These are phyloP conservation scores for Lomentospora prolificans DNA, from an alignment of 2,329 filamentous ascomycete species.

Conservation along the genomic window DNA sequence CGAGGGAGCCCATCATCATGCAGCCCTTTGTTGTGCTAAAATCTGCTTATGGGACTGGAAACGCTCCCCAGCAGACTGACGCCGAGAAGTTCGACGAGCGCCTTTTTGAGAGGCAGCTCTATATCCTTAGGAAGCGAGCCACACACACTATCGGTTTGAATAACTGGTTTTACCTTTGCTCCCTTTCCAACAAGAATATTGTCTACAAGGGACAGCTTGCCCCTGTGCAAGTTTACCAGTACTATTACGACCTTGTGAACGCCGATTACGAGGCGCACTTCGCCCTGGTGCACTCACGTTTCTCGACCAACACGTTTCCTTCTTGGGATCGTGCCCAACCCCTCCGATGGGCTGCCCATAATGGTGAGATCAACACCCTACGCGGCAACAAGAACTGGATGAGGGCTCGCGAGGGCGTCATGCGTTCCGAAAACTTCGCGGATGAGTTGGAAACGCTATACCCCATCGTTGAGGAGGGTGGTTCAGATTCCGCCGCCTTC, in stretches of 20 bases:
- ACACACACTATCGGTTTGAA: constrained; percentile 91
- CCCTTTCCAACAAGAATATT: constrained; percentile 94
- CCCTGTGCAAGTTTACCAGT: constrained; percentile 91
- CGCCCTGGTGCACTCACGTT: constrained; percentile 90
- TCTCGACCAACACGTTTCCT: constrained; percentile 97
- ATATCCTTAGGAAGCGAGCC: constrained; percentile 86
- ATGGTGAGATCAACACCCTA: constrained; percentile 96
- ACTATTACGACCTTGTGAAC: constrained; percentile 94
- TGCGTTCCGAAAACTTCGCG: constrained; percentile 86
- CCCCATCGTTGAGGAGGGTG: constrained; percentile 91
- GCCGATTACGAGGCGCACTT: constrained; percentile 97
- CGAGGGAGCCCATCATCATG: constrained; percentile 87
- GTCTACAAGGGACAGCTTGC: constrained; percentile 97
- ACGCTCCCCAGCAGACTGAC: constrained; percentile 69
- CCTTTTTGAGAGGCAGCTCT: constrained; percentile 86
- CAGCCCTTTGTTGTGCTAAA: constrained; percentile 90
- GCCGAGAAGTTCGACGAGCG: constrained; percentile 72
- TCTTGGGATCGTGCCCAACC: constrained; percentile 98
- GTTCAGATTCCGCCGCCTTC: constrained; percentile 93
- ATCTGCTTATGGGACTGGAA: constrained; percentile 74
- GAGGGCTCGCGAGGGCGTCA: constrained; percentile 88
- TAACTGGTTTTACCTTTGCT: constrained; percentile 99
- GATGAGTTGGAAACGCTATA: constrained; percentile 86
- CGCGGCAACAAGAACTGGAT: constrained; percentile 99
- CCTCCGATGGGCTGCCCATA: constrained; percentile 92